A percentile compares a stretch with the other conserved stretches of the same genome.
Evolutionary conservation across 2,329 filamentous ascomycete genomes (phyloP).

Genomic region (Neofusicoccum sp.): DNA sequence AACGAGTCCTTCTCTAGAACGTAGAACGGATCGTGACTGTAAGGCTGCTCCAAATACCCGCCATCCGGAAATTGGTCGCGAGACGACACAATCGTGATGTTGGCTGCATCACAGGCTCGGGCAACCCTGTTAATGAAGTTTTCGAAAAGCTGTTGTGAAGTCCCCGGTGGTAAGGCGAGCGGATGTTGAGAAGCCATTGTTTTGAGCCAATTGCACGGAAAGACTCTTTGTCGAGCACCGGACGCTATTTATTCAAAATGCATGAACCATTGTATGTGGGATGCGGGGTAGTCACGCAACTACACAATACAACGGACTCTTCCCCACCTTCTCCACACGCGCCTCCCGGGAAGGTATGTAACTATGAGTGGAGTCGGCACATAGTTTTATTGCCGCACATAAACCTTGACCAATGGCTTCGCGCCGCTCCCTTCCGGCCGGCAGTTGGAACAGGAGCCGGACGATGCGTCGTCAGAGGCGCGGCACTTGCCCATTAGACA

Average conservation of each 20-base stretch:
- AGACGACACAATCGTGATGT: constrained; percentile 20
- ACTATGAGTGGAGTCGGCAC: neutral
- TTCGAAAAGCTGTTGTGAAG: neutral
- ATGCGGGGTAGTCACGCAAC: neutral
- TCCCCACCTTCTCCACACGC: constrained; percentile 4
- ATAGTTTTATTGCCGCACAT: neutral
- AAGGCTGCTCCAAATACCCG: constrained; percentile 24
- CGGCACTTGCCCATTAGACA: neutral
- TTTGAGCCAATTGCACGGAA: neutral
- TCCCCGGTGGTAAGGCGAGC: constrained; percentile 7
- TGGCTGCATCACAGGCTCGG: constrained; percentile 1
- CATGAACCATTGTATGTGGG: neutral
- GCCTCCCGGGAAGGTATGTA: neutral
- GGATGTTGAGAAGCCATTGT: neutral
- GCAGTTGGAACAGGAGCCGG: neutral
- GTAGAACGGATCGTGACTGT: constrained; percentile 43
- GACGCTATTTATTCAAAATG: neutral
- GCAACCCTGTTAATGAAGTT: constrained; percentile 1
- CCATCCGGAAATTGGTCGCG: constrained; percentile 20
- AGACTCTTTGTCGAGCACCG: neutral
- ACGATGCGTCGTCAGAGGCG: neutral
- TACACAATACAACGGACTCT: neutral
- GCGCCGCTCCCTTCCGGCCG: neutral
- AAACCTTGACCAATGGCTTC: neutral
- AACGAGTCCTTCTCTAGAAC: constrained; percentile 45